Evolutionary conservation across 495 filamentous ascomycete species (phyloP).

Genomic region (Aspergillus diversus): DNA sequence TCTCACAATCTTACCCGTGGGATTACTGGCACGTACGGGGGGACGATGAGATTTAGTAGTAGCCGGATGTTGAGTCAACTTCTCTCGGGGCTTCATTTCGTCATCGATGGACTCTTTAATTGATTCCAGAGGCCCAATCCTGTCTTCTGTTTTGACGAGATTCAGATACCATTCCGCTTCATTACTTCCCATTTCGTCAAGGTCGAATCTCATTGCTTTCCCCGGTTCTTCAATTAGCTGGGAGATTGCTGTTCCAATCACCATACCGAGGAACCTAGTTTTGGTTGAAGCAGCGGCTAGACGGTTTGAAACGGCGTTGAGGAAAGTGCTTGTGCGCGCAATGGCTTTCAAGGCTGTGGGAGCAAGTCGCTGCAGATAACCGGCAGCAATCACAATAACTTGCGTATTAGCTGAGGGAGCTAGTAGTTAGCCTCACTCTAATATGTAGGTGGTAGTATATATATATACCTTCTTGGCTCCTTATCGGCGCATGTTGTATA

Average conservation of each 20-base stretch:
- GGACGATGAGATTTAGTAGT: conserved; percentile 18
- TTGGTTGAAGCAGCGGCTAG: conserved; percentile 74
- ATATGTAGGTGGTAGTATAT: not conserved
- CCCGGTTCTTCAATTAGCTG: conserved; percentile 75
- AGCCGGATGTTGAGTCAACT: conserved; percentile 16
- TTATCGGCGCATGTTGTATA: conserved; percentile 78
- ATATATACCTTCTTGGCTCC: conserved; percentile 80
- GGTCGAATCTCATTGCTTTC: conserved; percentile 78
- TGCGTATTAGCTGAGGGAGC: conserved; percentile 71
- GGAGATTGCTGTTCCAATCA: conserved; percentile 81
- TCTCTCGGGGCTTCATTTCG: conserved; percentile 8
- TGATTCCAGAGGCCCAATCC: conserved; percentile 59
- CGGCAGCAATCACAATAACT: conserved; percentile 74
- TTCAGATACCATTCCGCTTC: conserved; percentile 80
- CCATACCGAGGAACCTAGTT: conserved; percentile 86
- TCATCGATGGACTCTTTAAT: conserved; percentile 35
- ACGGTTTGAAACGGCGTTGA: conserved; percentile 83
- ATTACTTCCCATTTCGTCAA: conserved; percentile 72
- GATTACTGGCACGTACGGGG: conserved; percentile 17
- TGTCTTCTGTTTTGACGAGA: conserved; percentile 65
- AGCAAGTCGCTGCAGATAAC: conserved; percentile 68
- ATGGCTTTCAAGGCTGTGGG: conserved; percentile 63
- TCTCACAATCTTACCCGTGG: conserved; percentile 57
- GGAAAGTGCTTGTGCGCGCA: conserved; percentile 70
- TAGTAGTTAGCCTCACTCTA: conserved; percentile 21